Base-by-base conservation (phyloP, 108 stramenopile species). In the Pelagomonas calceolata region DNA sequence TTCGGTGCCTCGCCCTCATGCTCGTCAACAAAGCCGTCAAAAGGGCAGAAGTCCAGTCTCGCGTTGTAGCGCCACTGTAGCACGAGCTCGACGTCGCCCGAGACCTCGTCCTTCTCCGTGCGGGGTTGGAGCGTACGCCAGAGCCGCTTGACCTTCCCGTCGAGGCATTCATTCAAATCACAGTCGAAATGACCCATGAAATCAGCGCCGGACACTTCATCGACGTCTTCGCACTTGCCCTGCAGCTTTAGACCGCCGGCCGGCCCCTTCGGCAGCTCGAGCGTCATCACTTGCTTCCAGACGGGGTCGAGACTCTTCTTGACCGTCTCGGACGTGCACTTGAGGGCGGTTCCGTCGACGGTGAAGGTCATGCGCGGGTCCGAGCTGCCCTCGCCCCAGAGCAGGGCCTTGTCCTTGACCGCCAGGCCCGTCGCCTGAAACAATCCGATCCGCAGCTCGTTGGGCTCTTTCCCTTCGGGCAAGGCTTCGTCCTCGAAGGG, bases 391-490 rank as follows among this genome's bases (percentile, higher is more conserved):
- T 64, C 70, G 64, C 65, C 70, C 37, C 36, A 46, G 70, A 76
- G 65, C 34, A 76, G 63, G 45, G 64, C 66, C 70, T 64, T 70
- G 64, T 76, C 75, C 75, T 69, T 76, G 29, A 76, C 32, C 44
- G 39, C 39, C 15, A 76, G 32, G 9, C 68, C 70, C 30, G 35
- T 36, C 30, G 51, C 75, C 64, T 70, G 70, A 21, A 77, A 70
- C 4, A 72, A 36, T 0, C 39, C 63, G 33, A 77, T 63, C 15
- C 37, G 39, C 32, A 77, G 70, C 64, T 77, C 66, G 36, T 64
- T 65, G 29, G 70, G 64, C 32, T 34, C 63, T 29, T 36, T 30
- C 7, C 34, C 70, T 36, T 33, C 33, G 64, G 64, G 29, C 32
- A 29, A 26, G 35, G 35, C 64, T 4, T 4, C 64, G 64, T 71